Base-by-base conservation (phyloP, 129 eudicot genomes). In the Lactuca saligna region DNA sequence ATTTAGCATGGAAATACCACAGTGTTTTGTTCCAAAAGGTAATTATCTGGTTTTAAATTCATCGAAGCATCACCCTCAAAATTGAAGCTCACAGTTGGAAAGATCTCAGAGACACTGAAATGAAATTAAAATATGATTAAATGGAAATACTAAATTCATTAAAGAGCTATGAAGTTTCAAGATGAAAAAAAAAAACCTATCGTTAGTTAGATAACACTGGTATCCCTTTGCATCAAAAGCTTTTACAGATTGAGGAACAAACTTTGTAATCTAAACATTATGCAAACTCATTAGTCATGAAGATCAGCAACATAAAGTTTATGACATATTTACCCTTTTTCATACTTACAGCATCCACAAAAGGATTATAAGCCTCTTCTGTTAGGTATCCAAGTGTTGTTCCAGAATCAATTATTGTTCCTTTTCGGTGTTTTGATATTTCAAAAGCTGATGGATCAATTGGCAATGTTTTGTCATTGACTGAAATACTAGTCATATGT, bases 331-430 rank as follows among this genome's bases (percentile, higher is more conserved):
- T 68, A 29, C 35, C 16, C 51, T 60, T 75, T 75, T 46, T 39
- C 0, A 9, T 66, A 78, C 97, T 82, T 80, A 94, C 99, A 41
- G 93, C 95, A 15, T 49, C 59, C 57, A 89, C 84, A 60, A 94
- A 85, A 37, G 97, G 90, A 74, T 80, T 61, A 72, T 89, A 87
- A 65, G 95, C 99, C n/a, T 61, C 83, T 83, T 89, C 97, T 4
- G 94, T 88, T 69, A 94, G 76, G 75, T 89, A 94, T 31, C 90
- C 96, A 73, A 94, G 83, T 57, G 99, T 94, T 65, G 99, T 94
- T 74, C 97, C 99, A 4, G 97, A 89, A 85, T 94, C 99, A 74
- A 94, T 78, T 61, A 94, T 88, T 8, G 97, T 87, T 75, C 99
- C 99, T 70, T 91, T 96, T 13, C 70, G 61, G 69, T 73, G 79